phyloP scores from a whole-genome alignment of 2,329 filamentous ascomycete species.

The Aureobasidium sp. region DNA sequence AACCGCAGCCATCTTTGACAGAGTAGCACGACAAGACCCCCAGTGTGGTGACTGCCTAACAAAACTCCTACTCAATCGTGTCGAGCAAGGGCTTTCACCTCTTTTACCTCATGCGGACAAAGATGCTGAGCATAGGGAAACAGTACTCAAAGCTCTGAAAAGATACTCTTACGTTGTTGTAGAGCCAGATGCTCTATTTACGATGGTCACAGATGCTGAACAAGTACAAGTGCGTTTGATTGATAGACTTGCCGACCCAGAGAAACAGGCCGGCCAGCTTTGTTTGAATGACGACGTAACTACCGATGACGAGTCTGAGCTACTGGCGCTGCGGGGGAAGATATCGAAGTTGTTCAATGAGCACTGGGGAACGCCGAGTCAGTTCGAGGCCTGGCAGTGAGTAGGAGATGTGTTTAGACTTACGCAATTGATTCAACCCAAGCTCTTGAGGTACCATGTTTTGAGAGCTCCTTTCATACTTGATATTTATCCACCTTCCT shows the following conservation, averaged over 20 bases:
- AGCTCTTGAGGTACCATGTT: no score
- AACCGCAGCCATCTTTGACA: conserved; percentile 43
- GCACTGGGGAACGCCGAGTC: conserved; percentile 31
- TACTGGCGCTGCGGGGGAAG: conserved; percentile 39
- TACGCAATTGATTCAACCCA: no score
- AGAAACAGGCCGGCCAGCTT: conserved; percentile 42
- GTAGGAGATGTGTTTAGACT: no score
- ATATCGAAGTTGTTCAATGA: conserved; percentile 41
- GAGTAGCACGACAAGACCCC: conserved; percentile 42
- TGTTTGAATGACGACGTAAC: conserved; percentile 52
- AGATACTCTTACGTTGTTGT: conserved; percentile 48
- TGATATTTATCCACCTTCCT: no score
- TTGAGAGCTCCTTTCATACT: no score
- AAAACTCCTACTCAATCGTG: conserved; percentile 43
- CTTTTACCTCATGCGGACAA: conserved; percentile 38
- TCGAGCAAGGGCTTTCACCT: conserved; percentile 40
- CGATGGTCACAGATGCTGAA: conserved; percentile 51
- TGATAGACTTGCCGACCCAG: conserved; percentile 39
- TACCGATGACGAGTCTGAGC: conserved; percentile 38
- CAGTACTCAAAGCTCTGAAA: conserved; percentile 34
- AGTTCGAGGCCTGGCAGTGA: conserved; percentile 27
- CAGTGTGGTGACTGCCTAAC: conserved; percentile 49
- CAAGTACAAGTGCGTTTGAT: conserved; percentile 44
- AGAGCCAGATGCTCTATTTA: conserved; percentile 46
- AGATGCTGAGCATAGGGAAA: conserved; percentile 39